Percentiles rank a stretch among this genome's conserved stretches.
phyloP scores from a whole-genome alignment of 1,284 basidiomycete species.

The Crucibulum cyathiforme region DNA sequence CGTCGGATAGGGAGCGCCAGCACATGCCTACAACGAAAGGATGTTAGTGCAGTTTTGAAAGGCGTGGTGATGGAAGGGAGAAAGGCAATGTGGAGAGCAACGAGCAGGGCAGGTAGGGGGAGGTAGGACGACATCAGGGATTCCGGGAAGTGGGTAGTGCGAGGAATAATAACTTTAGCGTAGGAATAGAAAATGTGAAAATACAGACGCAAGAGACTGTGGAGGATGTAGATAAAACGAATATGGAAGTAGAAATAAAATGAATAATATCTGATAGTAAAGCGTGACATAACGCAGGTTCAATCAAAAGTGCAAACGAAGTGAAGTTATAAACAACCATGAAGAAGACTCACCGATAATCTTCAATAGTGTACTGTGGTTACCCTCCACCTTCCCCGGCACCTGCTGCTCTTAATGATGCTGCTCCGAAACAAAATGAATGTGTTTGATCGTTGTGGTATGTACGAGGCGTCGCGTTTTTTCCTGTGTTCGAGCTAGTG shows the following conservation, averaged over 20 bases:
- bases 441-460: slow-evolving; percentile 92
- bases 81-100: not conserved
- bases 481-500: slow-evolving; percentile 38
- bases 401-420: slow-evolving; percentile 83
- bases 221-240: no score
- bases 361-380: slow-evolving; percentile 77
- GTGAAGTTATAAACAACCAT: no score
- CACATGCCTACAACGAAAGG: slow-evolving; percentile 26
- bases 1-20: slow-evolving; percentile 38
- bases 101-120: not conserved
- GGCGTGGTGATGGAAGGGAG: not conserved
- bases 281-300: no score
- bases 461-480: slow-evolving; percentile 57
- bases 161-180: no score
- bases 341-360: slow-evolving; percentile 51
- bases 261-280: no score
- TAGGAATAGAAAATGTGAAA: no score
- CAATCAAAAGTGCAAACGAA: no score
- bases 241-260: no score
- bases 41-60: no score
- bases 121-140: no score
- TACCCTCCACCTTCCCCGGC: slow-evolving; percentile 77
- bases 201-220: no score
- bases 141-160: no score
- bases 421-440: slow-evolving; percentile 95